phyloP scores from a whole-genome alignment of 2,329 filamentous ascomycete species.

The Graphilbum fragrans region DNA sequence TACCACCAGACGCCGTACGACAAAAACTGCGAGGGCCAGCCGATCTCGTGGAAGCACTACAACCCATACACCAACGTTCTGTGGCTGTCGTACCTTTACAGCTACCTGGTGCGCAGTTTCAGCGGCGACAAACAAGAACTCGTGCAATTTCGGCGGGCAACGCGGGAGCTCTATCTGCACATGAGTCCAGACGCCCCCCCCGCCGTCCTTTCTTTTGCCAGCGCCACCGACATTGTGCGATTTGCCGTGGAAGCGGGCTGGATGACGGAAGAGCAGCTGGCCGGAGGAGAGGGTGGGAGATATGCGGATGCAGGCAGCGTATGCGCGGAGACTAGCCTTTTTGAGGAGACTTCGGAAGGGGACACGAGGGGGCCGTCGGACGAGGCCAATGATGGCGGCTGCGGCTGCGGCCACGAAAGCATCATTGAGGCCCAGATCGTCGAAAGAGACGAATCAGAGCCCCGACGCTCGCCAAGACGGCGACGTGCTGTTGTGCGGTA shows the following conservation, averaged over 20 bases:
- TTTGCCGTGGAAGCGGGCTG: conserved; percentile 47
- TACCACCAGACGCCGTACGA: conserved; percentile 35
- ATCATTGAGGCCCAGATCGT: background rate
- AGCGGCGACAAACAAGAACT: conserved; percentile 32
- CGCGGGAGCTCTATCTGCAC: conserved; percentile 40
- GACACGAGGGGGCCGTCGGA: background rate
- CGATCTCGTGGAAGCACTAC: conserved; percentile 41
- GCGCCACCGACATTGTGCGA: conserved; percentile 42
- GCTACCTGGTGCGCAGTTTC: conserved; percentile 37
- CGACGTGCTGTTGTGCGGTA: conserved; percentile 6
- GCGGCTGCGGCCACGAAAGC: background rate
- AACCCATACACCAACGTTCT: conserved; percentile 53
- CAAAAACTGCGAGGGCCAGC: conserved; percentile 27
- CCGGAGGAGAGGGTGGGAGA: conserved; percentile 14
- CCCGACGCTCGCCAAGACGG: conserved; percentile 11
- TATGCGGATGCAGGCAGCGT: too few relatives aligned
- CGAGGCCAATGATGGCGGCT: background rate
- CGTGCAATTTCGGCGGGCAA: conserved; percentile 31
- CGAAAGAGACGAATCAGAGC: conserved; percentile 8
- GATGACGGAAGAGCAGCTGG: conserved; percentile 40
- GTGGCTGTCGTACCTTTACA: conserved; percentile 51
- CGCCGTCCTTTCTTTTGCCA: conserved; percentile 36
- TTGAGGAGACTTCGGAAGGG: too few relatives aligned
- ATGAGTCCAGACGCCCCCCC: conserved; percentile 37
- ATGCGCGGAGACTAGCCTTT: too few relatives aligned